Evolutionary conservation across 2,329 filamentous ascomycete species (phyloP), one percentile per base, ranked within the genome.

Genomic region (Neonectria punicea): DNA sequence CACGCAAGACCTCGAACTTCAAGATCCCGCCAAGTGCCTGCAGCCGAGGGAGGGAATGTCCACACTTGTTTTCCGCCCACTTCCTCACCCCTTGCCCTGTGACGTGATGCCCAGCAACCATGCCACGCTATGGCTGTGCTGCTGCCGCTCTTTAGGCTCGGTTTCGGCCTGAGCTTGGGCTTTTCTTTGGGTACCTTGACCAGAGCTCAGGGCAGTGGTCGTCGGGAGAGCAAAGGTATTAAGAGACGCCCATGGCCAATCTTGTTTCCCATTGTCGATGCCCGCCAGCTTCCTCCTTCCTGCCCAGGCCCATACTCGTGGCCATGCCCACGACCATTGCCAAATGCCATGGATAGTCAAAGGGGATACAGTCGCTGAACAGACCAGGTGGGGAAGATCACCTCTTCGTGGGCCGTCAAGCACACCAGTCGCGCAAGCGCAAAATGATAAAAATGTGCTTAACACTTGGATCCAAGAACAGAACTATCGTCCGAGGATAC

Each of bases 11-110:
- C 36, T 36, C 30, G 22, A 20, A 22, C 46, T 53, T 25, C 34
- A 44, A 41, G 50, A 49, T 54, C 46, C 46, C 32, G 46, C 16
- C 28, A 61, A 53, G 34, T 43, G 44, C 49, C 44, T 55, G 51
- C 51, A 55, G 36, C 28, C 51, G 56, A 54, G 5, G 25, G 46
- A 64, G 63, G 49, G 61, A 70, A 64, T 69, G 64, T 65, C 70
- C 71, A 74, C 71, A 69, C 68, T 72, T 61, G 66, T 71, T 72
- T 70, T 20, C 64, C 67, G 67, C 63, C 53, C 56, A 65, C 63
- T 67, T 20, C 61, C 30, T 72, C 60, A 64, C 57, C 54, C 58
- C 54, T 66, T 64, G 65, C 65, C 63, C 54, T 66, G 63, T 62
- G 63, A 66, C 58, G 54, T 71, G 66, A 73, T 67, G 60, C 61